Evolutionary conservation across 2,329 filamentous ascomycete genomes (phyloP).

Genomic region (Teratosphaeria destructans): DNA sequence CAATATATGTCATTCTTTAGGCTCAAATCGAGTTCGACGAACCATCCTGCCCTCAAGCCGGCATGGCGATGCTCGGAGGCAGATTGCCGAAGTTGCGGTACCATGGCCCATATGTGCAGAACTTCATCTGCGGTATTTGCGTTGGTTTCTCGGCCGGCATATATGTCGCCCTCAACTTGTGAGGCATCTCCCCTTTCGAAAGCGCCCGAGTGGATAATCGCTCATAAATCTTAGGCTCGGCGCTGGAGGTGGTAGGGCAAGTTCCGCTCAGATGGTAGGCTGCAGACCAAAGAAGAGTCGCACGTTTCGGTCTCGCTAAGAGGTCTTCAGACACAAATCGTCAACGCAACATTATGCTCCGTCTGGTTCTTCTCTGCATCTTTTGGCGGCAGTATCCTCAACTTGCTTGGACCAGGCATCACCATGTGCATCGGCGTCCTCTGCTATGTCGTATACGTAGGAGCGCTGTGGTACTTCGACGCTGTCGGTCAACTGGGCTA

Average conservation of each 20-base stretch:
- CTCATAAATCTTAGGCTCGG: constrained; percentile 12
- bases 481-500: constrained; percentile 14
- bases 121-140: constrained; percentile 1
- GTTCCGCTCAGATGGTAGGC: constrained; percentile 16
- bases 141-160: constrained; percentile 11
- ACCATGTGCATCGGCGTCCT: constrained; percentile 17
- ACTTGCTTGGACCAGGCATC: constrained; percentile 17
- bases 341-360: constrained; percentile 20
- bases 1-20: not conserved
- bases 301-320: not conserved
- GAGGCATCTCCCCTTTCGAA: not conserved
- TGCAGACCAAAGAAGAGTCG: not conserved
- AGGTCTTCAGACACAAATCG: constrained; percentile 10
- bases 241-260: constrained; percentile 20
- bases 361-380: constrained; percentile 21
- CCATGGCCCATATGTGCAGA: constrained; percentile 1
- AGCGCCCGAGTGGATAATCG: not conserved
- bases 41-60: not conserved
- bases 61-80: not conserved
- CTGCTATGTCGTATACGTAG: constrained; percentile 21
- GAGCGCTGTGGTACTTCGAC: constrained; percentile 23
- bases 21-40: not conserved
- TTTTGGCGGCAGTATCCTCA: constrained; percentile 20
- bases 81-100: not conserved
- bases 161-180: constrained; percentile 13